Conservation (phyloP, 345 rosid species). For the Conringia planisiliqua region DNA sequence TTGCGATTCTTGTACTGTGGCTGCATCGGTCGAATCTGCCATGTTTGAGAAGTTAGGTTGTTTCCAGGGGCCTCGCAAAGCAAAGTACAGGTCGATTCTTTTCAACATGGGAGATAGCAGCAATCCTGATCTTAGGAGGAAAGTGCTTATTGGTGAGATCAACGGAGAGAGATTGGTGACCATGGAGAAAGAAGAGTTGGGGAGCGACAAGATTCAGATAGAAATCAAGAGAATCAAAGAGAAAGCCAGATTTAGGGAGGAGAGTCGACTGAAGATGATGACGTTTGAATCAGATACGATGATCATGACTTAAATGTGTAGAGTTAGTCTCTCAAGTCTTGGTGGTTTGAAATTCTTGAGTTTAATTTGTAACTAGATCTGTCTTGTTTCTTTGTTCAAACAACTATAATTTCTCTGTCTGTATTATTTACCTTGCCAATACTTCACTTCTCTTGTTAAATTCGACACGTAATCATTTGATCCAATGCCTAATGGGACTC, state of each 20-base stretch:
- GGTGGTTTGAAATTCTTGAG: not conserved
- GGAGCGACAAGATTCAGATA: constrained; percentile 9
- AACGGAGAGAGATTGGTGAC: constrained; percentile 12
- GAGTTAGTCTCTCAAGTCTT: not conserved
- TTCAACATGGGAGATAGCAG: constrained; percentile 21
- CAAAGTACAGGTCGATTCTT: constrained; percentile 9
- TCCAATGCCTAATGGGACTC: no score
- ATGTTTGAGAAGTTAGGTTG: constrained; percentile 11
- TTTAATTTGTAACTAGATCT: not conserved
- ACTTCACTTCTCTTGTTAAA: not conserved
- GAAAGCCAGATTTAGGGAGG: constrained; percentile 11
- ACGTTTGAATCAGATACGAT: not conserved
- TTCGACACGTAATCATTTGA: no score
- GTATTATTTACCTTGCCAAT: not conserved
- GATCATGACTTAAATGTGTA: not conserved
- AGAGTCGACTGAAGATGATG: not conserved
- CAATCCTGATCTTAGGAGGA: constrained; percentile 26
- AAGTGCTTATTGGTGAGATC: constrained; percentile 15
- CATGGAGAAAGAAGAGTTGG: constrained; percentile 23
- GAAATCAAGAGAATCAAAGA: constrained; percentile 5
- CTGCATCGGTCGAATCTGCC: not conserved
- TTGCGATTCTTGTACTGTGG: constrained; percentile 6
- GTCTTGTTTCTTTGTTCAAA: not conserved
- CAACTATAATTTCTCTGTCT: not conserved
- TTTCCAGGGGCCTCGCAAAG: not conserved